These are phyloP conservation scores for Neurospora intermedia DNA, from an alignment of 495 filamentous ascomycete species.

Conservation along the genomic window DNA sequence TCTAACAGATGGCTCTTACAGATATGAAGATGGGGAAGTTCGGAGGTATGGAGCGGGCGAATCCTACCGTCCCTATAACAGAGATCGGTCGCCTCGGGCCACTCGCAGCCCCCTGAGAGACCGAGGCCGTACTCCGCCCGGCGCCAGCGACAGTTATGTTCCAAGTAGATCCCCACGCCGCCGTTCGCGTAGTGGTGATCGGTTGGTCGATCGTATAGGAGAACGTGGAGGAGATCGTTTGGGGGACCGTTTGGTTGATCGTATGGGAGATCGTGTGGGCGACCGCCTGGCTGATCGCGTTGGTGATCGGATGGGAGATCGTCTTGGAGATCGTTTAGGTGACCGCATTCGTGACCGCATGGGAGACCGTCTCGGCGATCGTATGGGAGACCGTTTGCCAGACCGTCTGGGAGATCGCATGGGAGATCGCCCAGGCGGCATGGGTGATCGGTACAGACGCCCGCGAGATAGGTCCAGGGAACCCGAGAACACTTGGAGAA, in stretches of 20 bases:
- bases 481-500: slow-evolving; percentile 9
- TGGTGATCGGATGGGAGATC: slow-evolving; percentile 12
- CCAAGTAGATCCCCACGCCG: slow-evolving; percentile 26
- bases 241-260: slow-evolving; percentile 10
- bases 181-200: slow-evolving; percentile 20
- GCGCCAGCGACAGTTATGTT: slow-evolving; percentile 25
- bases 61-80: slow-evolving; percentile 42
- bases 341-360: neutral
- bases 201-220: slow-evolving; percentile 10
- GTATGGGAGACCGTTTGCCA: neutral
- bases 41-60: slow-evolving; percentile 46
- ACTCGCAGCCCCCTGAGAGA: slow-evolving; percentile 32
- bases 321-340: neutral
- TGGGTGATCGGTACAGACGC: slow-evolving; percentile 21
- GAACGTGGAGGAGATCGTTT: slow-evolving; percentile 12
- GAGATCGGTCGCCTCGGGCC: slow-evolving; percentile 34
- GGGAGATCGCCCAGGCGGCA: slow-evolving; percentile 16
- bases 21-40: slow-evolving; percentile 46
- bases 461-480: slow-evolving; percentile 23
- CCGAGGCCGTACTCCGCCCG: slow-evolving; percentile 22
- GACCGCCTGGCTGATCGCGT: slow-evolving; percentile 30
- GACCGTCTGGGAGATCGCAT: neutral
- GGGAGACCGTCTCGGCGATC: neutral
- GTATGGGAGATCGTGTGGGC: slow-evolving; percentile 23
- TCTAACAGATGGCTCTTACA: slow-evolving; percentile 4